Conservation (phyloP, 495 filamentous ascomycete genomes). For the Aspergillus egyptiacus region DNA sequence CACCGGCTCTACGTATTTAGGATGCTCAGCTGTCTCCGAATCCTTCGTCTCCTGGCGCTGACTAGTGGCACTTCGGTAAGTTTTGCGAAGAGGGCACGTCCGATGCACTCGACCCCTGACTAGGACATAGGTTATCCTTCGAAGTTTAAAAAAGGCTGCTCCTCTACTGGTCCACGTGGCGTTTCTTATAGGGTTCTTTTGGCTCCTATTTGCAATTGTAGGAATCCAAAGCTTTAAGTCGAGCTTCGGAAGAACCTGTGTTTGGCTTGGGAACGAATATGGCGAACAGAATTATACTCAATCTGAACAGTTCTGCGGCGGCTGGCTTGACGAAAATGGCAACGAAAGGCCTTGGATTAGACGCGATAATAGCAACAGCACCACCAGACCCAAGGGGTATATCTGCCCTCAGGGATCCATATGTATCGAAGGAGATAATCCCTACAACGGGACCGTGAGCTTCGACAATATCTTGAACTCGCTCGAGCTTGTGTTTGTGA, state of each 20-base stretch:
- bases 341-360: constrained; percentile 60
- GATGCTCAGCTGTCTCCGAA: constrained; percentile 92
- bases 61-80: constrained; percentile 84
- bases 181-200: constrained; percentile 96
- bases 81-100: neutral
- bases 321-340: constrained; percentile 57
- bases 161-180: constrained; percentile 92
- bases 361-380: constrained; percentile 32
- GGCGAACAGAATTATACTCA: constrained; percentile 33
- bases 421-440: constrained; percentile 74
- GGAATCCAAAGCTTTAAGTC: constrained; percentile 98
- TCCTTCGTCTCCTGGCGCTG: constrained; percentile 78
- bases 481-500: constrained; percentile 92
- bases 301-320: constrained; percentile 75
- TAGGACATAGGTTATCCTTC: constrained; percentile 65
- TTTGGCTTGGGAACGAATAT: constrained; percentile 62
- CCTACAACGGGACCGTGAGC: constrained; percentile 79
- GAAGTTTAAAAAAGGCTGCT: constrained; percentile 91
- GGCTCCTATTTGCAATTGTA: constrained; percentile 95
- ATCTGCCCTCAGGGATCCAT: constrained; percentile 76
- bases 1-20: constrained; percentile 82
- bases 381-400: constrained; percentile 70
- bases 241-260: constrained; percentile 79
- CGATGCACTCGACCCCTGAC: neutral
- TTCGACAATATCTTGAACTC: constrained; percentile 94